Evolutionary conservation across 1,284 basidiomycete species (phyloP), one percentile per base, ranked within the genome.

Genomic region (Sporisorium graminicola): DNA sequence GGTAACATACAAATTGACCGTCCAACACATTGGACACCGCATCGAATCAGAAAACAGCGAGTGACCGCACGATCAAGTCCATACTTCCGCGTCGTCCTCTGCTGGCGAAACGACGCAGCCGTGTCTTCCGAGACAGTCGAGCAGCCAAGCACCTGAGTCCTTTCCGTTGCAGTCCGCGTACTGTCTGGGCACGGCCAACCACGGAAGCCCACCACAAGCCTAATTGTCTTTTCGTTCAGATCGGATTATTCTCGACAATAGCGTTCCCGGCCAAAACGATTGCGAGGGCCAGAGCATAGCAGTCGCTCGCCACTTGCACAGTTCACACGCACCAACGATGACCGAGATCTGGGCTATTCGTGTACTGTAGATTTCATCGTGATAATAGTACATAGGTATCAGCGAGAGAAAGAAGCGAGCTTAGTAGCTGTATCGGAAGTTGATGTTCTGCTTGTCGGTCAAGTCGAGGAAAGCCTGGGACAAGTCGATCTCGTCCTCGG

Each of bases 391-490:
- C 37, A 43, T 20, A 20, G 40, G 14, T 43, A 47, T 6, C 24
- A 35, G 18, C 16, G 8, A 44, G 12, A 42, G 8, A 31, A 26
- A 12, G 31, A 43, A 43, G 9, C 40, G 3, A 10, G 20, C 24
- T 42, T 42, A 50, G 33, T 24, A 61, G 18, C 49, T 43, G 40
- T 43, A 31, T 24, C 43, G 47, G 18, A 27, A 49, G 57, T 75
- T 63, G 67, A 71, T 53, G 60, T 75, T 75, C 46, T 75, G 55
- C 49, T 61, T 59, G 67, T 75, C 73, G 27, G 67, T 75, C 53
- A 75, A 53, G 54, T 75, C 73, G 33, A 61, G 56, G 57, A 75
- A 75, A 40, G 73, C 67, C 46, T 71, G 51, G 7, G 56, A 63
- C 12, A 64, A 56, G 29, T 75, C 73, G 50, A 75, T 58, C 44